These are phyloP conservation scores for Coffea humblotiana DNA, from an alignment of 305 asterid species.

Conservation along the genomic window DNA sequence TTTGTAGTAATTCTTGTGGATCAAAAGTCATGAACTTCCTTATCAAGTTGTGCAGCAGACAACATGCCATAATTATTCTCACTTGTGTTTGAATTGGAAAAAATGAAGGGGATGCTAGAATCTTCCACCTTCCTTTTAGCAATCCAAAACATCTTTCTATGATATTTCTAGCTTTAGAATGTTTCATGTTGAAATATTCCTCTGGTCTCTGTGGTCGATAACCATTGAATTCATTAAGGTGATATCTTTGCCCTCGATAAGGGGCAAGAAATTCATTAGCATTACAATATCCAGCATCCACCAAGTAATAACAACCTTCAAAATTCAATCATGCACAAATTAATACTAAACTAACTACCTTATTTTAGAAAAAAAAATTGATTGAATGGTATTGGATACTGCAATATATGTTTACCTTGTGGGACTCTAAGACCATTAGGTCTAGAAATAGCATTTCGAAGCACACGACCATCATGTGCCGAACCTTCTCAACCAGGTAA, in stretches of 20 bases:
- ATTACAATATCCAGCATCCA: slow-evolving; percentile 1
- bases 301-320: slow-evolving; percentile 9
- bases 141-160: too few relatives aligned
- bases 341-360: neutral
- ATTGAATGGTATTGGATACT: too few relatives aligned
- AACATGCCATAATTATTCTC: neutral
- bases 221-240: neutral
- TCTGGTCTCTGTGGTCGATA: neutral
- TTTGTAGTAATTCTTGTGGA: neutral
- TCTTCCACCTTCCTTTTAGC: too few relatives aligned
- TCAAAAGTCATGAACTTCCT: neutral
- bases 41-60: neutral
- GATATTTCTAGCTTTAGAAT: too few relatives aligned
- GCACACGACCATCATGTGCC: too few relatives aligned
- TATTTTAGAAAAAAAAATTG: too few relatives aligned
- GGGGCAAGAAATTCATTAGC: neutral
- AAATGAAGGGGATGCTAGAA: too few relatives aligned
- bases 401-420: too few relatives aligned
- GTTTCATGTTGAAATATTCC: neutral
- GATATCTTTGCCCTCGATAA: neutral
- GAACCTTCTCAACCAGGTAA: too few relatives aligned
- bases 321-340: neutral
- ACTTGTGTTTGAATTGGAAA: too few relatives aligned
- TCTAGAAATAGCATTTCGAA: too few relatives aligned
- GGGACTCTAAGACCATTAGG: too few relatives aligned